phyloP scores from a whole-genome alignment of 495 filamentous ascomycete genomes.

The Xylaria acuta region DNA sequence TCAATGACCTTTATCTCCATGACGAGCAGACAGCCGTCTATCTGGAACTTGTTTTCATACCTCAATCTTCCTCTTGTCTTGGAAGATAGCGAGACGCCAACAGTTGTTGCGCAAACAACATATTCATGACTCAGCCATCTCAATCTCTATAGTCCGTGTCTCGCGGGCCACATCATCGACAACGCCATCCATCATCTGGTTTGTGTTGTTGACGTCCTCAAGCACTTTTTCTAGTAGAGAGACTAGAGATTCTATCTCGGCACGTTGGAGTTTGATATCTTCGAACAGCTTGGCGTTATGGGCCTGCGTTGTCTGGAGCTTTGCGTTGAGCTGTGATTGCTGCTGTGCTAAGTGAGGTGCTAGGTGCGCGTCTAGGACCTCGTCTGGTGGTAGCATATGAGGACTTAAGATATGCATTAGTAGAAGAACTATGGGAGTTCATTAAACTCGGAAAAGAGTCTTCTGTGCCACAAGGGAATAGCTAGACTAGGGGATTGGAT shows the following conservation, averaged over 20 bases:
- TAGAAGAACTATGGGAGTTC: background rate
- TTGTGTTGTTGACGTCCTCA: slow-evolving; percentile 72
- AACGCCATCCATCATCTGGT: slow-evolving; percentile 50
- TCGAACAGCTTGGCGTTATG: slow-evolving; percentile 69
- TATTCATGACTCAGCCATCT: slow-evolving; percentile 39
- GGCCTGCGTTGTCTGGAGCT: slow-evolving; percentile 64
- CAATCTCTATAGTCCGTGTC: slow-evolving; percentile 54
- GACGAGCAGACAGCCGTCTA: background rate
- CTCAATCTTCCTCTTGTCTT: background rate
- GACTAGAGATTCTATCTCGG: slow-evolving; percentile 75
- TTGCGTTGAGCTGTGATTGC: slow-evolving; percentile 64
- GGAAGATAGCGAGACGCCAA: background rate
- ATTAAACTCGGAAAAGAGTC: background rate
- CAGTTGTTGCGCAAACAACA: background rate
- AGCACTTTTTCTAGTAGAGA: slow-evolving; percentile 69
- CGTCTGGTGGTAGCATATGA: slow-evolving; percentile 73
- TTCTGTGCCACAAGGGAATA: background rate
- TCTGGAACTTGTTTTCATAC: background rate
- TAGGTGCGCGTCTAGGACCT: slow-evolving; percentile 73
- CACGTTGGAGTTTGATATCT: slow-evolving; percentile 68
- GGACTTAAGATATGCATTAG: slow-evolving; percentile 55
- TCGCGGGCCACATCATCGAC: slow-evolving; percentile 56
- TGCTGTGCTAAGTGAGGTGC: slow-evolving; percentile 68
- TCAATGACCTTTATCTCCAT: background rate
- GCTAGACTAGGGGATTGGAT: too few species aligned